Evolutionary conservation across 495 filamentous ascomycete genomes (phyloP), one percentile per base, ranked within the genome.

Genomic region (Corynascus novoguineensis): DNA sequence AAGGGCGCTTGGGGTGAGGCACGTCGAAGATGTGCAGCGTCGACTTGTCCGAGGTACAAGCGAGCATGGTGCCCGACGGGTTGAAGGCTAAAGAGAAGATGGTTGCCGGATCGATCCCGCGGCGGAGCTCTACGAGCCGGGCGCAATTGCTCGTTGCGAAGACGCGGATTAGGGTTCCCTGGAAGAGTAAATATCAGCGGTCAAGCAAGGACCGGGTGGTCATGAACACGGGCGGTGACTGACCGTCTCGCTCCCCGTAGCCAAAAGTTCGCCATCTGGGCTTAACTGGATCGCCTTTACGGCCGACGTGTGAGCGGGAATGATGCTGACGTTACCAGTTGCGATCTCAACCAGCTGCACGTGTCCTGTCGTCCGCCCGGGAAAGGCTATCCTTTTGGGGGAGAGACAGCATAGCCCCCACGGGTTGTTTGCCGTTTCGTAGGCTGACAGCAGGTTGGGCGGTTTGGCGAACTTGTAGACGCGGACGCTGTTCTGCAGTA

Each of bases 21-120:
- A 80, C 73, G 63, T 97, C 89, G 67, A 97, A 98, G 38, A 98
- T 82, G 71, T 98, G 93, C 17, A 98, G 73, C 3, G 90, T 98
- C 5, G 86, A 89, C 69, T 97, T 98, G 75, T 98, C 93, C 24
- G 90, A 96, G n/a, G 95, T 97, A 50, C 91, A 90, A 19, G 93
- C 93, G 14, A 97, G 78, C 60, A 88, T 75, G 35, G 78, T 80
- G 45, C 85, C 86, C 9, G 83, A 83, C 0, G 92, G 93, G 29
- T 86, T 93, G 65, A 97, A 90, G 24, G 88, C 84, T 14, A 98
- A 74, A 6, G 87, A 90, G 74, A 88, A 96, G 63, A 97, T 87
- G 21, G 82, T 81, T 21, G 93, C 92, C 46, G 84, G 87, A 62
- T 98, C 93, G 27, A 92, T 85, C 22, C 93, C 93, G 7, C 93